Percentiles rank a stretch among this genome's conserved stretches.
These are phyloP conservation scores for Seiridium unicorne DNA, from an alignment of 2,329 filamentous ascomycete species.

Conservation along the genomic window DNA sequence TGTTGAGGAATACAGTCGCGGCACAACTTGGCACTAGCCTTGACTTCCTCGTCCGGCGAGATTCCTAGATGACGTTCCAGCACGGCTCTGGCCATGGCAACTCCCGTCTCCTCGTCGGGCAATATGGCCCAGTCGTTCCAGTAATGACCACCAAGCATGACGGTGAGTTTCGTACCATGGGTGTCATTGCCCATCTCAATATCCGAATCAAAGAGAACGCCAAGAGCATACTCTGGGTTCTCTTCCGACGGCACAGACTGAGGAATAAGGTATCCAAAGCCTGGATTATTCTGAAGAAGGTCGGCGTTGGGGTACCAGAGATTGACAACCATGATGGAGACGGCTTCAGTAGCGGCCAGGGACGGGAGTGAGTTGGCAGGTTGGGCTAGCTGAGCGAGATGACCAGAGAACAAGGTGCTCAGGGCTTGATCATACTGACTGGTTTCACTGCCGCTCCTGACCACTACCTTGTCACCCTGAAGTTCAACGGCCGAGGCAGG, in stretches of 20 bases:
- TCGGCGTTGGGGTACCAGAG: conserved; percentile 71
- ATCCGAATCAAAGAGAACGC: conserved; percentile 88
- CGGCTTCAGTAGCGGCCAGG: conserved; percentile 57
- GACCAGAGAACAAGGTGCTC: conserved; percentile 57
- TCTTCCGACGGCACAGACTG: conserved; percentile 65
- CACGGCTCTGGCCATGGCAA: conserved; percentile 67
- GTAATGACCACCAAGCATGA: conserved; percentile 94
- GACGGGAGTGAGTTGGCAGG: conserved; percentile 38
- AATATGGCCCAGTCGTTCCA: conserved; percentile 65
- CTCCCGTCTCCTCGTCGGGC: conserved; percentile 65
- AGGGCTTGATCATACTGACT: conserved; percentile 56
- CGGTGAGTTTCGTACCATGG: conserved; percentile 79
- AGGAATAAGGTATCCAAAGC: conserved; percentile 92
- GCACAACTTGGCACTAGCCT: conserved; percentile 58
- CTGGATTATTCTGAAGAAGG: conserved; percentile 60
- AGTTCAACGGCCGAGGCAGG: conserved; percentile 46
- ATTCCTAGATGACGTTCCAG: conserved; percentile 76
- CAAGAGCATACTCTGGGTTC: conserved; percentile 81
- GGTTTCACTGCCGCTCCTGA: conserved; percentile 25
- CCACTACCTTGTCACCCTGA: conserved; percentile 37
- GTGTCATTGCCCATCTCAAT: conserved; percentile 32
- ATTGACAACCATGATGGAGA: conserved; percentile 90
- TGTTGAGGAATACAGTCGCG: conserved; percentile 88
- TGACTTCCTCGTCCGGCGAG: conserved; percentile 52
- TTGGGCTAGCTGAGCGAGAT: conserved; percentile 36